Percentiles rank a stretch among this genome's conserved stretches.
Evolutionary conservation across 148 eudicot species (phyloP).

Genomic region (Rhododendron ovatum): DNA sequence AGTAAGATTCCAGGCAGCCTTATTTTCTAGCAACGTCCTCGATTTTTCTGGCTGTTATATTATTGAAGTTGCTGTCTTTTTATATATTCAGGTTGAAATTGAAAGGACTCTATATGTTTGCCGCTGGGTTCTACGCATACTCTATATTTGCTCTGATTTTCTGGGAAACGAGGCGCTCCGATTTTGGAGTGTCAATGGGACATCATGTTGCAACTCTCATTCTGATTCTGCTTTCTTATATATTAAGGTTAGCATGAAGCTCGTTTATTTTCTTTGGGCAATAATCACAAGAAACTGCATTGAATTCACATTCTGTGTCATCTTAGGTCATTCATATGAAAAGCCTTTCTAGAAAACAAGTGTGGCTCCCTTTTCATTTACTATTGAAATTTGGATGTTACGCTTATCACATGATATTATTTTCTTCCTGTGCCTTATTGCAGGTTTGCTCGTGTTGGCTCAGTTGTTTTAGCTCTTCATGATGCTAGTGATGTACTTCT

Average conservation of each 20-base stretch:
- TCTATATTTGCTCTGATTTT: constrained; percentile 88
- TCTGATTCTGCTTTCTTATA: constrained; percentile 70
- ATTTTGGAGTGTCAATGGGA: constrained; percentile 95
- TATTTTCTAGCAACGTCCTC: not conserved
- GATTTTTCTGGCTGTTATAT: not conserved
- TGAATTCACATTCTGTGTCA: not conserved
- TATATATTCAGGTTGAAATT: constrained; percentile 59
- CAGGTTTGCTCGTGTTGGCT: constrained; percentile 92
- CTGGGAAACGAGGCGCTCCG: constrained; percentile 96
- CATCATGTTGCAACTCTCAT: constrained; percentile 79
- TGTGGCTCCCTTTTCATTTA: not conserved
- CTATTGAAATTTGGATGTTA: not conserved
- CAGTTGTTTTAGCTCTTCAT: constrained; percentile 85
- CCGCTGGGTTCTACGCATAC: constrained; percentile 82
- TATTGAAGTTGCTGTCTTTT: not conserved
- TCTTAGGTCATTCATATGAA: not conserved
- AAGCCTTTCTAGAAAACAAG: not conserved
- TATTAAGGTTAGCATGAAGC: constrained; percentile 37
- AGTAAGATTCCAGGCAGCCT: constrained; percentile 39
- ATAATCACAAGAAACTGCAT: not conserved
- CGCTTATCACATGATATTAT: not conserved
- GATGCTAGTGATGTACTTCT: constrained; percentile 94
- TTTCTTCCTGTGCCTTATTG: constrained; percentile 16
- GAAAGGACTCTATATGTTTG: constrained; percentile 77
- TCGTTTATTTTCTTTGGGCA: not conserved